Base-by-base conservation (phyloP, 106 monocot genomes). In the Allium sativum region DNA sequence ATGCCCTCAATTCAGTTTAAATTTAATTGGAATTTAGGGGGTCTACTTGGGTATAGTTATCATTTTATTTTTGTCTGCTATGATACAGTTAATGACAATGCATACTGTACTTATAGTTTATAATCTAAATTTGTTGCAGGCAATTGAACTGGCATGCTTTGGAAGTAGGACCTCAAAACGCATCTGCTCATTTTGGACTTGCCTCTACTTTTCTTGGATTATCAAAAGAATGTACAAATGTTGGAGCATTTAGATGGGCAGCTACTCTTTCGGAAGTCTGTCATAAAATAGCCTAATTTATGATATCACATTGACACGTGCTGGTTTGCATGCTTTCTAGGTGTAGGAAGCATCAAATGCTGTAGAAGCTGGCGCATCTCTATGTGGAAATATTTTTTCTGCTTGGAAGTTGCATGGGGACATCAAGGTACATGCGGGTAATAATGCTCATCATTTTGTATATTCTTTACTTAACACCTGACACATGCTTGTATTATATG, bases 341-440 rank as follows among this genome's bases (percentile, higher is more conserved):
- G 65, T 77, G 57, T 70, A 98, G 98, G 98, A 98, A 72, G 90
- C 91, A 62, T 76, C 78, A 61, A 53, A 68, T 59, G 78, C 80
- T 70, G 69, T 69, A 53, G 74, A 73, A 68, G 56, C 59, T 59
- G 69, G 84, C 56, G 76, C 82, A 50, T 41, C 45, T 61, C 58
- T 86, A 51, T 59, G 75, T 65, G 84, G 85, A 71, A 82, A 80
- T 74, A 40, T 70, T 53, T 87, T 70, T 80, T 88, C 77, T 68
- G 63, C 58, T 64, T 98, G 98, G 98, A 98, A 91, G 58, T 74
- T 91, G 73, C 75, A 74, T 53, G 98, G 90, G 57, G 98, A 98
- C 77, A 82, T 91, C 63, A 75, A 91, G 87, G 90, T 93, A 79
- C 55, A 66, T 60, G 20, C 47, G 19, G 58, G 63, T 72, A 67